A percentile compares a stretch with the other conserved stretches of the same genome.
These are phyloP conservation scores for Mucor irregularis DNA, from an alignment of 371 early-diverging fungal species.

Conservation along the genomic window DNA sequence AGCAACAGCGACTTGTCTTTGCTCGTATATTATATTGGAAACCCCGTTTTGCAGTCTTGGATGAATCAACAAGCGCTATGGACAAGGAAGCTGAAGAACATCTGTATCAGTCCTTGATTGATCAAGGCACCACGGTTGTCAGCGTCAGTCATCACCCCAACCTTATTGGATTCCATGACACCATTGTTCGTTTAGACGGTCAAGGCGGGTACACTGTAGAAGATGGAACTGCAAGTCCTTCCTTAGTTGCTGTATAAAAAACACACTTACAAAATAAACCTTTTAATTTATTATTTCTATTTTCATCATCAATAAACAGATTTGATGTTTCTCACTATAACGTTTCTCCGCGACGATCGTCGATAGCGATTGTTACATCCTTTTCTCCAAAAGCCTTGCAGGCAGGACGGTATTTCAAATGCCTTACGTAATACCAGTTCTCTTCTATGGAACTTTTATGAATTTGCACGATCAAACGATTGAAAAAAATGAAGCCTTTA, in stretches of 20 bases:
- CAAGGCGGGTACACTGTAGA: constrained; percentile 36
- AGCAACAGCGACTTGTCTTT: constrained; percentile 73
- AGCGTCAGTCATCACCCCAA: constrained; percentile 67
- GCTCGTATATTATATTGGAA: constrained; percentile 67
- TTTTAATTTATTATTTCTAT: too few relatives aligned
- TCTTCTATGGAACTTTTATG: too few relatives aligned
- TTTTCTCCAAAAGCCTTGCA: too few relatives aligned
- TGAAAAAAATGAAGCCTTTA: too few relatives aligned
- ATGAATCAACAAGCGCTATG: constrained; percentile 77
- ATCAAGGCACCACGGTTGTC: constrained; percentile 58
- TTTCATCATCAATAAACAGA: too few relatives aligned
- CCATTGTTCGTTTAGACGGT: constrained; percentile 45
- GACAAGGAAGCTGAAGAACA: constrained; percentile 52
- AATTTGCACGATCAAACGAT: too few relatives aligned
- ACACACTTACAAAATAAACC: too few relatives aligned
- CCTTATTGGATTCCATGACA: constrained; percentile 52
- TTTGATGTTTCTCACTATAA: too few relatives aligned
- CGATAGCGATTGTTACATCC: too few relatives aligned
- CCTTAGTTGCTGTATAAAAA: constrained; percentile 7
- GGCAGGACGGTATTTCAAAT: too few relatives aligned
- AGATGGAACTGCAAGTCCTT: background rate
- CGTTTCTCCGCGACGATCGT: too few relatives aligned
- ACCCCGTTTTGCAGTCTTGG: constrained; percentile 73
- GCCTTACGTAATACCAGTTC: too few relatives aligned
- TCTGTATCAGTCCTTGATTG: constrained; percentile 47